Base-by-base conservation (phyloP, 768 basidiomycete species). In the Leccinum uliginosum region DNA sequence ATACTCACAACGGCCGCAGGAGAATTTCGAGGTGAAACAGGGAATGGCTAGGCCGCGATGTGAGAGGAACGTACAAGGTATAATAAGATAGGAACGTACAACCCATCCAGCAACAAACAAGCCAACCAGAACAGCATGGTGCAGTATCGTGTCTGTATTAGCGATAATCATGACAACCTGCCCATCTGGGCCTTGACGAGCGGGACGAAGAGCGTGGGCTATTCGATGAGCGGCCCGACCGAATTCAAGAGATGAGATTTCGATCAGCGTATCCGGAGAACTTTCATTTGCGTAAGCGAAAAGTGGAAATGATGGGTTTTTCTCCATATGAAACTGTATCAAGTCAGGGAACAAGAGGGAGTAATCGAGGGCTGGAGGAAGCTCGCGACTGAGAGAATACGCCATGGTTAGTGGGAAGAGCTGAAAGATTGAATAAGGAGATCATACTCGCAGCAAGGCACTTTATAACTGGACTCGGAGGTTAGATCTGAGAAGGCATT, bases 11-110 rank as follows among this genome's bases (percentile, higher is more conserved):
- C 27, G 0, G 80, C 82, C 2, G 74, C 71, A 0, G 75, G 65
- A 1, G 79, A 78, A 61, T 79, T 81, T 55, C 76, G 61, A 1
- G 74, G 65, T 0, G 75, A 76, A n/a, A 74, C 67, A 6, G 67
- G 71, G 46, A 80, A 78, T n/a, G 69, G 60, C 71, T 67, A 43
- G 12, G 49, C 4, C 5, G 14, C 14, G 29, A 40, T 7, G 68
- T 61, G 21, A 74, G 60, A 72, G 59, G 19, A 11, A 21, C 19
- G 5, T 9, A 44, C 17, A 17, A 35, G 35, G 17, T 35, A 17
- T 15, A 7, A 35, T 17, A 21, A 21, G 6, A 44, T 9, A 21
- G 0, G 11, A 0, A 59, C 67, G 29, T 53, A 72, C 71, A 0
- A 70, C 53, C 56, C 70, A 73, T 19, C 77, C 78, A 5, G 78